These are phyloP conservation scores for Suillus americanus DNA, from an alignment of 768 basidiomycete genomes.

Conservation along the genomic window DNA sequence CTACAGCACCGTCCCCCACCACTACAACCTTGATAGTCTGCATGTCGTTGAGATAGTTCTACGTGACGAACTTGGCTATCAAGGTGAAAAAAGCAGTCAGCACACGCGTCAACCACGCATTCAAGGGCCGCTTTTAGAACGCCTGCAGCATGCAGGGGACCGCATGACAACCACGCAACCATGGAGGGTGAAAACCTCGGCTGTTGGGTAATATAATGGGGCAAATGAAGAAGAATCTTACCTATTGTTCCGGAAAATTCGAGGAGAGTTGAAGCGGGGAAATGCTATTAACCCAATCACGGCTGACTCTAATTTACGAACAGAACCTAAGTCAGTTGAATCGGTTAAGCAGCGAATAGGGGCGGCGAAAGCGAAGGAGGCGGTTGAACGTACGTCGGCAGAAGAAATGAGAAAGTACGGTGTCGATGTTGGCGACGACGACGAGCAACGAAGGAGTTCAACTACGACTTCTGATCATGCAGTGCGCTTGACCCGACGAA, in stretches of 20 bases:
- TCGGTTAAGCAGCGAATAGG: conserved; percentile 7
- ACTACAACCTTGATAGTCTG: conserved; percentile 98
- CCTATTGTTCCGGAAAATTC: conserved; percentile 20
- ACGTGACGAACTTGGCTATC: conserved; percentile 17
- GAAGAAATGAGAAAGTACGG: conserved; percentile 12
- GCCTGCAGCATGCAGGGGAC: conserved; percentile 13
- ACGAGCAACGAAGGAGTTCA: conserved; percentile 23
- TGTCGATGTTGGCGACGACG: conserved; percentile 31
- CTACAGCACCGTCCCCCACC: conserved; percentile 96
- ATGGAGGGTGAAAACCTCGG: conserved; percentile 18
- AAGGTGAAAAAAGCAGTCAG: conserved; percentile 6
- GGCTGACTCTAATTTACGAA: conserved; percentile 23
- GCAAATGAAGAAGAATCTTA: conserved; percentile 19
- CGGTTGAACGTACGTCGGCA: conserved; percentile 19
- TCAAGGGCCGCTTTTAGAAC: conserved; percentile 27
- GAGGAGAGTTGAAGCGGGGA: conserved; percentile 16
- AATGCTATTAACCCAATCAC: conserved; percentile 26
- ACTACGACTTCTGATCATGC: conserved; percentile 24
- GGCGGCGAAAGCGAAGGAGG: conserved; percentile 6
- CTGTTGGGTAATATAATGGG: conserved; percentile 10
- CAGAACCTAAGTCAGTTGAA: conserved; percentile 22
- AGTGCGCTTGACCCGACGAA: conserved; percentile 18
- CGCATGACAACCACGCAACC: conserved; percentile 32
- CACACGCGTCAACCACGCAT: conserved; percentile 16
- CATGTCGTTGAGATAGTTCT: conserved; percentile 46